Conservation (phyloP, 2,329 filamentous ascomycete species). For the Xylariaceae sp. region DNA sequence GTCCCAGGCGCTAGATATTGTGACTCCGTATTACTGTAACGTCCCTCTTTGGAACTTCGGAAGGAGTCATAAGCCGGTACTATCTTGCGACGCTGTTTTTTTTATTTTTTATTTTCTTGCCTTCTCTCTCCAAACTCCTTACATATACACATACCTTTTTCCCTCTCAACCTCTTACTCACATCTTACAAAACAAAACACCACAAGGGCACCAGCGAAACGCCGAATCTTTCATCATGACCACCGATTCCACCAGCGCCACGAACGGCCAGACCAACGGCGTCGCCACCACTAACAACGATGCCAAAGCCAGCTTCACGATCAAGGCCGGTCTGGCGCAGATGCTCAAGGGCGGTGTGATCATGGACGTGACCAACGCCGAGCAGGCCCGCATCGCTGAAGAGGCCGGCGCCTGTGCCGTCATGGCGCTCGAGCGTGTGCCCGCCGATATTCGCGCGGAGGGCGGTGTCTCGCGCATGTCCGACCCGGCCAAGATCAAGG, state of each 20-base stretch:
- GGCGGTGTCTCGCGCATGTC: slow-evolving; percentile 97
- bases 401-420: slow-evolving; percentile 93
- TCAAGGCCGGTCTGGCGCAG: slow-evolving; percentile 92
- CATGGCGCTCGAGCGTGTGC: slow-evolving; percentile 97
- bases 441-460: slow-evolving; percentile 87
- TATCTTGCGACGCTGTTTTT: neutral
- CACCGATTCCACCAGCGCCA: slow-evolving; percentile 10
- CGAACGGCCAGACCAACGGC: slow-evolving; percentile 10
- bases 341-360: slow-evolving; percentile 99
- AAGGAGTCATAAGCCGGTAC: neutral
- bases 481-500: slow-evolving; percentile 88
- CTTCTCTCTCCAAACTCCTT: neutral
- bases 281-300: slow-evolving; percentile 19
- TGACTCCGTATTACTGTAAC: neutral
- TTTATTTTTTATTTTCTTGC: neutral
- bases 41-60: neutral
- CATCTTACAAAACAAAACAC: neutral
- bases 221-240: slow-evolving; percentile 7
- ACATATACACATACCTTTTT: too few species aligned
- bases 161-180: too few species aligned
- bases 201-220: neutral
- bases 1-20: too few species aligned
- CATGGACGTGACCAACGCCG: slow-evolving; percentile 95
- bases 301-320: slow-evolving; percentile 59
- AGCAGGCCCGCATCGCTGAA: slow-evolving; percentile 94